Percentiles rank a stretch among this genome's conserved stretches.
Conservation (phyloP, 495 filamentous ascomycete genomes). For the Daldinia grandis region DNA sequence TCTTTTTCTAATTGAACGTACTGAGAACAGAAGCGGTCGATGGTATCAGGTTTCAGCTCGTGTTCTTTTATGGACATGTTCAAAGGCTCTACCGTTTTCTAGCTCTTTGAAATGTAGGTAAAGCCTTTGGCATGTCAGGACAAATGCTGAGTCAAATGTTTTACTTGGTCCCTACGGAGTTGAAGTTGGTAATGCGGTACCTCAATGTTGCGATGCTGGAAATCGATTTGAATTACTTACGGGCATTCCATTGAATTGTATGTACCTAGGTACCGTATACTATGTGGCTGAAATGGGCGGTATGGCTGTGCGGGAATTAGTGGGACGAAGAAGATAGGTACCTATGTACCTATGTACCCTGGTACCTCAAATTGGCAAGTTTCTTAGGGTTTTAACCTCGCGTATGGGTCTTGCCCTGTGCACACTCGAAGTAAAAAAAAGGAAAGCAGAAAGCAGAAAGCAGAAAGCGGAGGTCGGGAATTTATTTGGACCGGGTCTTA, state of each 20-base stretch:
- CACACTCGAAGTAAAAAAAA: background rate
- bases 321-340: background rate
- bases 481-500: slow-evolving; percentile 4
- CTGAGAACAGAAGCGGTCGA: slow-evolving; percentile 53
- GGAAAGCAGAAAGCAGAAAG: background rate
- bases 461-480: slow-evolving; percentile 15
- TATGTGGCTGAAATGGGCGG: background rate
- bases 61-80: slow-evolving; percentile 7
- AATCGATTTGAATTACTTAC: too few relatives aligned
- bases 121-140: too few relatives aligned
- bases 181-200: too few relatives aligned
- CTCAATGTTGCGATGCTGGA: too few relatives aligned
- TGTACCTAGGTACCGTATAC: background rate
- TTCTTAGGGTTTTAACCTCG: slow-evolving; percentile 39
- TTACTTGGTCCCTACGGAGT: too few relatives aligned
- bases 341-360: background rate
- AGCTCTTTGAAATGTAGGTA: background rate
- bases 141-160: too few relatives aligned
- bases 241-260: too few relatives aligned
- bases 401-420: slow-evolving; percentile 14
- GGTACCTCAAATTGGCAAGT: background rate
- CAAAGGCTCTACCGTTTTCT: background rate
- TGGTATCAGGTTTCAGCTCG: background rate
- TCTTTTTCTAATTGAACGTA: slow-evolving; percentile 51
- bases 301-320: background rate